Conservation (phyloP, 495 filamentous ascomycete genomes). For the Penicillium ucsense region DNA sequence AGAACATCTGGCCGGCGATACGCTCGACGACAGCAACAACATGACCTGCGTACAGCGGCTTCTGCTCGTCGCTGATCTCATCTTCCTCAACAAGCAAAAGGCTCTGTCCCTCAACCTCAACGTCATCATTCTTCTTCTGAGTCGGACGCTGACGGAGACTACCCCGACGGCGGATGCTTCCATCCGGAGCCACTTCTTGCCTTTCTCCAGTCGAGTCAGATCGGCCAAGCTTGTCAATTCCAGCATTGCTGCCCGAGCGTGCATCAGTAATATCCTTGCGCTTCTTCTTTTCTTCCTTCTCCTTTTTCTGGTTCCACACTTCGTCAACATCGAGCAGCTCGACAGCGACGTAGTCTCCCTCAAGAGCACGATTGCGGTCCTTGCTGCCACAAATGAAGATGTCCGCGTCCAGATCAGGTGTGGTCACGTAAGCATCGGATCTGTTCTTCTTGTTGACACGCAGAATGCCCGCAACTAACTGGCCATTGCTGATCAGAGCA, state of each 20-base stretch:
- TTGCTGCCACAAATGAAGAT: conserved; percentile 99
- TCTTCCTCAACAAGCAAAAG: conserved; percentile 95
- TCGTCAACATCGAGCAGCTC: conserved; percentile 97
- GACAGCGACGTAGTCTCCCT: conserved; percentile 90
- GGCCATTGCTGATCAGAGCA: conserved; percentile 80
- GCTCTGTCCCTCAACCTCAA: conserved; percentile 97
- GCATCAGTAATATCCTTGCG: conserved; percentile 96
- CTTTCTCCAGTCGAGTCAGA: conserved; percentile 56
- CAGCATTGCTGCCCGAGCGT: conserved; percentile 59
- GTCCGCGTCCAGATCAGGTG: conserved; percentile 88
- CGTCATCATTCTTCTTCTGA: conserved; percentile 99
- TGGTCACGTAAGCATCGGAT: conserved; percentile 95
- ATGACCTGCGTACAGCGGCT: conserved; percentile 93
- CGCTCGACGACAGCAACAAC: conserved; percentile 96
- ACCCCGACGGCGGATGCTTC: conserved; percentile 82
- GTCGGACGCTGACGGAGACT: conserved; percentile 94
- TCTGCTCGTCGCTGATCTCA: conserved; percentile 96
- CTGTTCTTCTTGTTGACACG: conserved; percentile 99
- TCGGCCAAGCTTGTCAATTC: conserved; percentile 54
- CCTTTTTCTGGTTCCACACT: conserved; percentile 95
- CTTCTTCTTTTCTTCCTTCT: conserved; percentile 99
- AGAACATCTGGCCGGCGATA: conserved; percentile 98
- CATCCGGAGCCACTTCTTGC: conserved; percentile 55
- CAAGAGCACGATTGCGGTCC: conserved; percentile 89
- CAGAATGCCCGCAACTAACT: conserved; percentile 91